Evolutionary conservation across 1,139 yeast species (phyloP).

Genomic region (Barnettozyma hawaiiensis): DNA sequence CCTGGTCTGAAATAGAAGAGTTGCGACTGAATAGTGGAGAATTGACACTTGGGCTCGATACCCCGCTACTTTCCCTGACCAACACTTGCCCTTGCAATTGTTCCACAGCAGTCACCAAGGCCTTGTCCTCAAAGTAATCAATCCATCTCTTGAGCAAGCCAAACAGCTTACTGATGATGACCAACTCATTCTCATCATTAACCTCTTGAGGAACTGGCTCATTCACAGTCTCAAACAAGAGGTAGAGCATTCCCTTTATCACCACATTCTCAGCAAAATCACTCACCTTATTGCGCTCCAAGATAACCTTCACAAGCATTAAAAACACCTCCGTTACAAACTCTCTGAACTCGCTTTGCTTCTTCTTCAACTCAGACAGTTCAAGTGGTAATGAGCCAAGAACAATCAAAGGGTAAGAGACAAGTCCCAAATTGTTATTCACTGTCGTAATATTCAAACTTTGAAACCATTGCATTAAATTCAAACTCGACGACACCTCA

Average conservation of each 20-base stretch:
- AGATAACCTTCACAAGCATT: constrained; percentile 9
- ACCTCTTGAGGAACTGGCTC: constrained; percentile 5
- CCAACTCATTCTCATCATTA: neutral
- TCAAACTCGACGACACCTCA: neutral
- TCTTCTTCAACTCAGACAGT: constrained; percentile 9
- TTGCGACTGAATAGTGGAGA: constrained; percentile 2
- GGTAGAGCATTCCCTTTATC: constrained; percentile 17
- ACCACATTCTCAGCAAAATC: constrained; percentile 9
- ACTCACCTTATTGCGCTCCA: neutral
- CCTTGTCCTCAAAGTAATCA: constrained; percentile 1
- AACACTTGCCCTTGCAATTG: constrained; percentile 1
- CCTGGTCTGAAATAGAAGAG: constrained; percentile 1
- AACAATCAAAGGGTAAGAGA: constrained; percentile 19
- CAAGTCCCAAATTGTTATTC: constrained; percentile 22
- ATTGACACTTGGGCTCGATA: neutral
- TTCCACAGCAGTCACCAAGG: neutral
- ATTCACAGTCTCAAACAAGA: constrained; percentile 16
- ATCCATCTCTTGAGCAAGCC: constrained; percentile 1
- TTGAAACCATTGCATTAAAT: constrained; percentile 9
- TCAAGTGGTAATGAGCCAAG: constrained; percentile 16
- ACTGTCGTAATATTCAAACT: constrained; percentile 7
- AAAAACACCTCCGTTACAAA: constrained; percentile 9
- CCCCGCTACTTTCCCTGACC: neutral
- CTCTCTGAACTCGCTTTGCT: constrained; percentile 10
- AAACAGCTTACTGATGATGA: constrained; percentile 2